Base-by-base conservation (phyloP, 75 land plant species). In the Picea glauca region DNA sequence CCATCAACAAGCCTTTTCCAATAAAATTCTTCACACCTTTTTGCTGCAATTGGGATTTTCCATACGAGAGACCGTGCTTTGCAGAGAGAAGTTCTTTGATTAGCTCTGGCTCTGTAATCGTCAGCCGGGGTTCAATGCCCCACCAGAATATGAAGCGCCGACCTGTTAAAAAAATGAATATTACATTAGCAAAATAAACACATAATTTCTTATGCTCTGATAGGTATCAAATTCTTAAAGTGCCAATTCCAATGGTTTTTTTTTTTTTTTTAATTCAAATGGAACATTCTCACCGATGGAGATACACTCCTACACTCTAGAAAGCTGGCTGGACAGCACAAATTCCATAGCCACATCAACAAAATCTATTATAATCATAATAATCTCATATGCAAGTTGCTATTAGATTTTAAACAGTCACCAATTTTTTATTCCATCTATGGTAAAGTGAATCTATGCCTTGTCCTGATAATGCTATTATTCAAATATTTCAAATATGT, bases 41-140 rank as follows among this genome's bases (percentile, higher is more conserved):
- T 26, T 80, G 58, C 35, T 78, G 81, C 13, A 80, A 20, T 13
- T 38, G n/a, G 7, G 81, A 80, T 60, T 78, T 80, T 58, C 81
- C 81, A 78, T 79, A 78, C 2, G 61, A 56, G 2, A 56, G 77
- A 3, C 58, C 78, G 18, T 35, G 60, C 38, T 79, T 74, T 12
- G 76, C 50, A 13, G 75, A 75, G 3, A 86, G 15, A 20, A 86
- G 58, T 56, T 86, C 88, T 50, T 81, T 86, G 58, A 82, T 85
- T 13, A 82, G 61, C 33, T 86, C 83, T 60, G 85, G 80, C 32
- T 84, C 83, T 21, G 83, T 64, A 38, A 84, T 79, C 1, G 72
- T 74, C 35, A 79, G 33, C 6, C 76, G 62, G 3, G 83, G 67
- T 43, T 77, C 76, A 1, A 35, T 58, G 8, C 74, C 83, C 62